phyloP scores from a whole-genome alignment of 2,329 filamentous ascomycete genomes.

The Didymella lethalis region DNA sequence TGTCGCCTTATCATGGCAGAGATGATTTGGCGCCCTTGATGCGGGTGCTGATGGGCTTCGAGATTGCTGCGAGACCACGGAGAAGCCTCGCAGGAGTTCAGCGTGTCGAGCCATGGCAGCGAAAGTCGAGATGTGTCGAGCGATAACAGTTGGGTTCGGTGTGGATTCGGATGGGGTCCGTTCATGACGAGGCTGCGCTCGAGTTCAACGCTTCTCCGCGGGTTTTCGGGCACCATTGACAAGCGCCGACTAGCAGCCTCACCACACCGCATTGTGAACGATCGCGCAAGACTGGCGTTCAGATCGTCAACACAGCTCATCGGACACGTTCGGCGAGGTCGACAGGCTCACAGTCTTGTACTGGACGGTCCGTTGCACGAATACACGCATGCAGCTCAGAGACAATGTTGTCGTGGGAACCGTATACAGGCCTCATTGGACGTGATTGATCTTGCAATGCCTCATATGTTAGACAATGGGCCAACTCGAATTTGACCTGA shows the following conservation, averaged over 20 bases:
- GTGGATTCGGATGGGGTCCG: constrained; percentile 10
- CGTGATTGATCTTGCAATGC: background rate
- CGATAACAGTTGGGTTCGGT: constrained; percentile 22
- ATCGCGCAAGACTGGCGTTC: background rate
- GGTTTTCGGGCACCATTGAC: constrained; percentile 1
- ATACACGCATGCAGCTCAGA: background rate
- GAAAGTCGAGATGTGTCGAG: constrained; percentile 3
- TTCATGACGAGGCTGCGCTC: constrained; percentile 10
- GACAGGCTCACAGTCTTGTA: background rate
- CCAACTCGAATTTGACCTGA: constrained; percentile 59
- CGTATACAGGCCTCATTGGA: background rate
- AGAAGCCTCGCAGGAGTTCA: background rate
- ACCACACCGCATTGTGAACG: background rate
- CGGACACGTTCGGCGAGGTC: background rate
- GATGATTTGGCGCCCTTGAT: background rate
- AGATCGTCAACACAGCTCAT: background rate
- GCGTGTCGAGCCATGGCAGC: background rate
- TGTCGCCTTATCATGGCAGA: constrained; percentile 4
- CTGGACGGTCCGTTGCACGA: background rate
- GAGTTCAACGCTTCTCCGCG: constrained; percentile 29
- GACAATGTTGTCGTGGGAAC: background rate
- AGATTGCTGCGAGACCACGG: constrained; percentile 4
- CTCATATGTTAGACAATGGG: constrained; percentile 41
- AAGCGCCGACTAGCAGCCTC: background rate
- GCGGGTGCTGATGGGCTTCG: background rate